Conservation (phyloP, 108 stramenopile genomes). For the Bacterosira constricta region DNA sequence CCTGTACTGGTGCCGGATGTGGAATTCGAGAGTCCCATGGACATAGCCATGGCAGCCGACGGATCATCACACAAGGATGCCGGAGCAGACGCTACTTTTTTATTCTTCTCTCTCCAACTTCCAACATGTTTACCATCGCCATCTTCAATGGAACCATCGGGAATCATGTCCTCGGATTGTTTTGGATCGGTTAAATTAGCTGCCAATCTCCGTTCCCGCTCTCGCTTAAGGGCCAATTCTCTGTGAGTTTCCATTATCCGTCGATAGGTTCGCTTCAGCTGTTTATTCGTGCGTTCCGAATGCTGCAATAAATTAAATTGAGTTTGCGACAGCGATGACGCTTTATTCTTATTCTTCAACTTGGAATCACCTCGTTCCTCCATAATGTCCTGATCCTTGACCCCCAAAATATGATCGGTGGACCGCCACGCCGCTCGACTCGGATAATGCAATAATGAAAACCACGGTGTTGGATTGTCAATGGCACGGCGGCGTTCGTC, state of each 20-base stretch:
- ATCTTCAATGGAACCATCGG: conserved; percentile 23
- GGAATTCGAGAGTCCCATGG: conserved; percentile 17
- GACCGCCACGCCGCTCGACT: conserved; percentile 78
- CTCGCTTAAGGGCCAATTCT: conserved; percentile 23
- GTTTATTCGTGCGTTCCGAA: conserved; percentile 29
- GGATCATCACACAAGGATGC: conserved; percentile 25
- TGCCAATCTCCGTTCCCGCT: conserved; percentile 39
- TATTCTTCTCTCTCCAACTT: conserved; percentile 30
- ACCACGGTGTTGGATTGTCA: conserved; percentile 62
- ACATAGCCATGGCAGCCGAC: conserved; percentile 11
- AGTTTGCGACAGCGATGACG: conserved; percentile 25
- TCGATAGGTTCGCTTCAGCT: conserved; percentile 34
- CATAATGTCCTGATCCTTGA: neutral
- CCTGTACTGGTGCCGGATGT: too few relatives aligned
- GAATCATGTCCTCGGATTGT: neutral
- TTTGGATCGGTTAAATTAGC: conserved; percentile 6
- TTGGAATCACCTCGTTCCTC: neutral
- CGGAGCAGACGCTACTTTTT: neutral
- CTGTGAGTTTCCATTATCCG: conserved; percentile 24
- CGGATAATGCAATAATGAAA: conserved; percentile 52
- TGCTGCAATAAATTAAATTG: conserved; percentile 40
- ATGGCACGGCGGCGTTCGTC: conserved; percentile 5
- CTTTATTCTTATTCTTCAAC: neutral
- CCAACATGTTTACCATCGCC: conserved; percentile 16
- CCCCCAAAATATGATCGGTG: conserved; percentile 38